A percentile compares a stretch with the other conserved stretches of the same genome.
Conservation (phyloP, 2,329 filamentous ascomycete species). For the Microsporum canis region DNA sequence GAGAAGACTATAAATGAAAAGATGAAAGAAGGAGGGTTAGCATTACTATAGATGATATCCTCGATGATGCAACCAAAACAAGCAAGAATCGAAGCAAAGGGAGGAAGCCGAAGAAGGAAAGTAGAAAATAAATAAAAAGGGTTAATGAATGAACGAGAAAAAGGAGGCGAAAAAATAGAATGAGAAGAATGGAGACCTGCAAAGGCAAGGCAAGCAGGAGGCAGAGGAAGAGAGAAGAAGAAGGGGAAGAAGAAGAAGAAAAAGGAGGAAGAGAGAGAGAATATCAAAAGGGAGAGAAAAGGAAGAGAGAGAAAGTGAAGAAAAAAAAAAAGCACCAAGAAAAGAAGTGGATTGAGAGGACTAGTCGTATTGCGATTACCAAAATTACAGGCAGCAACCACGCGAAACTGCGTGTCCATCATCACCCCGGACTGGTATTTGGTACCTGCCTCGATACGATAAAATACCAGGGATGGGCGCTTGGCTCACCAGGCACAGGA, state of each 20-base stretch:
- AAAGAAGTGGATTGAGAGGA: conserved; percentile 1
- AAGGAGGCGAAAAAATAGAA: conserved; percentile 6
- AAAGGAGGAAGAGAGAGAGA: conserved; percentile 1
- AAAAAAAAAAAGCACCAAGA: background rate
- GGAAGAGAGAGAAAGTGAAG: conserved; percentile 11
- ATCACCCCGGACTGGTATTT: background rate
- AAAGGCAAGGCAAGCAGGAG: conserved; percentile 5
- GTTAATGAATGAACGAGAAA: conserved; percentile 7
- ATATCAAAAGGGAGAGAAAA: conserved; percentile 13
- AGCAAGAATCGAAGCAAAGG: background rate
- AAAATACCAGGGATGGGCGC: conserved; percentile 2
- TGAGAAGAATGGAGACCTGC: conserved; percentile 8
- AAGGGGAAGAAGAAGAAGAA: conserved; percentile 9
- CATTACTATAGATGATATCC: background rate
- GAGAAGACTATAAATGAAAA: background rate
- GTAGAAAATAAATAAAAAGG: conserved; percentile 1
- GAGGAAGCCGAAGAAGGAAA: background rate
- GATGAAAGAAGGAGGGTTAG: background rate
- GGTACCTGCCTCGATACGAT: conserved; percentile 1
- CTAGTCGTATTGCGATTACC: background rate
- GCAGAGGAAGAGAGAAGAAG: conserved; percentile 12
- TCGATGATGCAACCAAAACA: background rate
- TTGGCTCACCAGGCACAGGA: background rate
- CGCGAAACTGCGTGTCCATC: background rate
- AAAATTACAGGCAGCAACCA: background rate